phyloP scores from a whole-genome alignment of 768 basidiomycete genomes.

The Hydnomerulius pinastri region DNA sequence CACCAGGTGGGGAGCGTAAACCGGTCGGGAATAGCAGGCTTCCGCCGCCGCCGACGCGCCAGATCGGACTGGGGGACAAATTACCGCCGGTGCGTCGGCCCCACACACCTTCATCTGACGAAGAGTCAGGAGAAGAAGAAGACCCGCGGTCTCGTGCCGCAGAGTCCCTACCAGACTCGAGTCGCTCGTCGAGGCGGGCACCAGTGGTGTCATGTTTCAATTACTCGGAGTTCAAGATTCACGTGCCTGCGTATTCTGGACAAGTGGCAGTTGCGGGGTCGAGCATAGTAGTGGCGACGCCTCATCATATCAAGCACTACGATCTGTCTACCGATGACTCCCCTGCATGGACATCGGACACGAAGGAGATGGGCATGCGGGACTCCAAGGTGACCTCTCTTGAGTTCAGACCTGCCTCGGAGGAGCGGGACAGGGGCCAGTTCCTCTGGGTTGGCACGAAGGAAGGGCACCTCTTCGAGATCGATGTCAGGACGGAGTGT shows the following conservation, averaged over 20 bases:
- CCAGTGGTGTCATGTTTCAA: conserved; percentile 35
- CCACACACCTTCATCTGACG: conserved; percentile 42
- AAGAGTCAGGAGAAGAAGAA: conserved; percentile 66
- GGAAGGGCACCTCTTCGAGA: conserved; percentile 84
- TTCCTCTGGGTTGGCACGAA: conserved; percentile 88
- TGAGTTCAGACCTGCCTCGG: conserved; percentile 65
- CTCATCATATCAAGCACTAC: conserved; percentile 63
- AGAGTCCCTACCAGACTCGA: conserved; percentile 68
- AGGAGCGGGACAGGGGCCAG: conserved; percentile 53
- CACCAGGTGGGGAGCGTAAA: conserved; percentile 27
- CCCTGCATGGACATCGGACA: conserved; percentile 55
- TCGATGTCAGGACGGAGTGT: conserved; percentile 66
- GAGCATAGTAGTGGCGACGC: conserved; percentile 56
- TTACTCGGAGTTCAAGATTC: conserved; percentile 51
- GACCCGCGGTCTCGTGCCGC: conserved; percentile 46
- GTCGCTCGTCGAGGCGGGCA: conserved; percentile 60
- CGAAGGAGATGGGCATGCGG: conserved; percentile 62
- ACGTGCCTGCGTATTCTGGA: conserved; percentile 55
- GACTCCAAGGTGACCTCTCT: conserved; percentile 74
- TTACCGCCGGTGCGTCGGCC: conserved; percentile 62
- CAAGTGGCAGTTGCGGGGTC: conserved; percentile 58
- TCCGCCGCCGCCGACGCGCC: conserved; percentile 76
- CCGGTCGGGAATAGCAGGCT: conserved; percentile 38
- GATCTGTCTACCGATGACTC: conserved; percentile 51
- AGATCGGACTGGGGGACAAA: conserved; percentile 67